Evolutionary conservation across 2,329 filamentous ascomycete genomes (phyloP), one percentile per base, ranked within the genome.

Genomic region (Coniochaeta pulveracea): DNA sequence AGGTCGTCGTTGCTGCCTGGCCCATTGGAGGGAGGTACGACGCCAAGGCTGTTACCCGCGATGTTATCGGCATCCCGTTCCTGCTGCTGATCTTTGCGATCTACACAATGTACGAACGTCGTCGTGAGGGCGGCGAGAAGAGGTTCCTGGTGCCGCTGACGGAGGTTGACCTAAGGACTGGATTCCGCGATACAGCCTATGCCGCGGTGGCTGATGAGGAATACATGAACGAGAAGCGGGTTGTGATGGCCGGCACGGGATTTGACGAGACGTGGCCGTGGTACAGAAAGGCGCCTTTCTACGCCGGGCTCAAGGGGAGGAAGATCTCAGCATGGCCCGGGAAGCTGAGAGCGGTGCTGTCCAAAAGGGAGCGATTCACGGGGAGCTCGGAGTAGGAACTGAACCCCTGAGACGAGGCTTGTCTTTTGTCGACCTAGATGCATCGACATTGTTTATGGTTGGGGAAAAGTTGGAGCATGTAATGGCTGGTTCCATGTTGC

Each of bases 11-110:
- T 5, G 47, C 50, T 6, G 39, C 43, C 8, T 36, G 43, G 12
- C 47, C 47, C 5, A 22, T 47, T 6, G 26, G 19, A 9, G 40
- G 35, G 10, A 35, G 33, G 12, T 43, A 46, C 37, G 33, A 42
- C 35, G 21, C 40, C 33, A 22, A 34, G 26, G 24, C 39, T 39
- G 35, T 47, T 5, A 32, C 48, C 11, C 38, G 48, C 7, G 50
- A 52, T 33, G 45, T 52, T 8, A 34, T 50, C 9, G 52, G 51
- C 5, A 45, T 50, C 10, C 19, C 47, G 14, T 44, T 52, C 8
- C 45, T 50, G 14, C 15, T 39, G 6, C 10, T 42, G 2, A 37
- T 49, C 11, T 52, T 49, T 38, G 34, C 33, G 12, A 46, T 44
- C 14, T 54, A 50, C 37, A 37, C 35, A 34, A 12, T 43, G 6